Percentiles rank a stretch among this genome's conserved stretches.
Evolutionary conservation across 805 yeast genomes (phyloP).

Genomic region (Yamadazyma nakazawae): DNA sequence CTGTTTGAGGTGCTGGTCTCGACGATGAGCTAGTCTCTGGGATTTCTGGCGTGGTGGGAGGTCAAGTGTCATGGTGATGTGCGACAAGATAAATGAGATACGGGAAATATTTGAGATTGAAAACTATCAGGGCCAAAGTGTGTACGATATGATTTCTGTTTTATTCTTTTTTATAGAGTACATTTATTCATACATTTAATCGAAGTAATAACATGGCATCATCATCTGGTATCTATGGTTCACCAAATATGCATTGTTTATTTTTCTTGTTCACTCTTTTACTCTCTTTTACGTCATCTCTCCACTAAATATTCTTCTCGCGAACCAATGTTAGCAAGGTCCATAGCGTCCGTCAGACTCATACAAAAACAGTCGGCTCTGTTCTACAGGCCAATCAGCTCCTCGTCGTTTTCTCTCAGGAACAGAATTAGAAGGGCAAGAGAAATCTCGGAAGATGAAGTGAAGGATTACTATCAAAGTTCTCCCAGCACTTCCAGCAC

Average conservation of each 20-base stretch:
- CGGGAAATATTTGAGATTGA: background rate
- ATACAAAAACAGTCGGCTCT: background rate
- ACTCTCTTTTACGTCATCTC: background rate
- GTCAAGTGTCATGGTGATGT: slow-evolving; percentile 12
- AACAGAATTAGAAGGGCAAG: slow-evolving; percentile 19
- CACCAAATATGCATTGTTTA: background rate
- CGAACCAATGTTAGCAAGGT: background rate
- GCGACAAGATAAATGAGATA: too few species aligned
- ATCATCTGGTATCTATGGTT: background rate
- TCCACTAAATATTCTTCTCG: background rate
- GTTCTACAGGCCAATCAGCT: background rate
- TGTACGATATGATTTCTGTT: too few species aligned
- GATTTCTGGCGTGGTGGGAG: slow-evolving; percentile 29
- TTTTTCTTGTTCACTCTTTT: background rate
- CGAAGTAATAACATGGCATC: background rate
- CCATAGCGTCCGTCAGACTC: background rate
- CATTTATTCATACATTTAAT: too few species aligned
- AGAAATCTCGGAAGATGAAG: slow-evolving; percentile 38
- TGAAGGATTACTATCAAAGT: slow-evolving; percentile 13
- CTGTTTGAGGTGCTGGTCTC: slow-evolving; percentile 6
- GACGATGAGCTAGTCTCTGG: slow-evolving; percentile 14
- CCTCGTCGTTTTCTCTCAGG: background rate
- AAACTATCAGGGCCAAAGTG: background rate
- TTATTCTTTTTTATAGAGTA: too few species aligned
- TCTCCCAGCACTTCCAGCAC: too few species aligned